Conservation (phyloP, 2,329 filamentous ascomycete species). For the Penicillium fuscoglaucum region DNA sequence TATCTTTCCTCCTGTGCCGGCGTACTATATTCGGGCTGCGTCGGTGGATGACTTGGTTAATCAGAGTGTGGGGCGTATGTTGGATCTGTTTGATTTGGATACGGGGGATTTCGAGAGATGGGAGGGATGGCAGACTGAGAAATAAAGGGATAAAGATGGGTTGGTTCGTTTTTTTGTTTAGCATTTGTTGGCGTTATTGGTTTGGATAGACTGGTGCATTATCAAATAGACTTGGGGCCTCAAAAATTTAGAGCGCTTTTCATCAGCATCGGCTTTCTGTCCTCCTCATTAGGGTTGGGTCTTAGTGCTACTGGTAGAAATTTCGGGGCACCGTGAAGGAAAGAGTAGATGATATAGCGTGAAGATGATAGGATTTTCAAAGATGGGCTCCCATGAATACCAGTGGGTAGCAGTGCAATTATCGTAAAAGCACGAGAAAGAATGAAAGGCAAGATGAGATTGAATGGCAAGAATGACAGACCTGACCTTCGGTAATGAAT, state of each 20-base stretch:
- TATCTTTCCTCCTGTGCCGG: conserved; percentile 49
- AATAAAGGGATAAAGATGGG: background rate
- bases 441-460: background rate
- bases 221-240: background rate
- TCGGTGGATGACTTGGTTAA: conserved; percentile 46
- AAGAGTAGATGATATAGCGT: too few relatives aligned
- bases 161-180: background rate
- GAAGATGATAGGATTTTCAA: too few relatives aligned
- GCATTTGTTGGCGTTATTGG: background rate
- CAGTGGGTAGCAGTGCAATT: background rate
- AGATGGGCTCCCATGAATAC: too few relatives aligned
- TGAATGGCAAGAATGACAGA: background rate
- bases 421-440: background rate
- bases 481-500: background rate
- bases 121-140: conserved; percentile 25
- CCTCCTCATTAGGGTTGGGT: background rate
- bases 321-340: too few relatives aligned
- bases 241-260: background rate
- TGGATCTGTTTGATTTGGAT: conserved; percentile 49
- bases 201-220: background rate
- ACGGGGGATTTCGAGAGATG: conserved; percentile 40
- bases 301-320: background rate
- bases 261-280: too few relatives aligned
- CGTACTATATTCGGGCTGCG: conserved; percentile 46
- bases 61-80: conserved; percentile 50